Conservation (phyloP, 2,329 filamentous ascomycete genomes). For the Aspergillus carbonarius region DNA sequence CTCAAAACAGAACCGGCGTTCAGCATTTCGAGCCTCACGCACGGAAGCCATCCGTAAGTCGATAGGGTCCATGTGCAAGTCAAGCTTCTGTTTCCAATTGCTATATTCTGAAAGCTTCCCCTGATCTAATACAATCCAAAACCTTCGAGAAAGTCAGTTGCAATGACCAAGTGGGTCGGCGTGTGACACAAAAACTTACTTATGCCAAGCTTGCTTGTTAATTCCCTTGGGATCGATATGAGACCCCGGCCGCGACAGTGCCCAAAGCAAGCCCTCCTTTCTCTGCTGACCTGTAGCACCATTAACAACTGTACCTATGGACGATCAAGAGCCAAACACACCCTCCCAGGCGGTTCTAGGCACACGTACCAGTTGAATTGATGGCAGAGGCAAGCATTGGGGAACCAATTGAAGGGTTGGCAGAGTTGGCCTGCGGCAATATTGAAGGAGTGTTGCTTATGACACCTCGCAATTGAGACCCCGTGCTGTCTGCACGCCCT, state of each 20-base stretch:
- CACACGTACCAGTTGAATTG: conserved; percentile 39
- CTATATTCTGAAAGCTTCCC: conserved; percentile 97
- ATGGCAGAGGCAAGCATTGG: conserved; percentile 23
- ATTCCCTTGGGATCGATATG: conserved; percentile 93
- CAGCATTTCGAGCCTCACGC: conserved; percentile 88
- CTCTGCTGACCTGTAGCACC: conserved; percentile 64
- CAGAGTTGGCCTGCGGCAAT: conserved; percentile 36
- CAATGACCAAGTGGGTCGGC: neutral
- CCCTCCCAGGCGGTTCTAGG: conserved; percentile 18
- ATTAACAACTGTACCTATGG: conserved; percentile 48
- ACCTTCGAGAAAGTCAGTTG: conserved; percentile 54
- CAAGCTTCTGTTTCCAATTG: conserved; percentile 97
- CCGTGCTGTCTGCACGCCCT: conserved; percentile 70
- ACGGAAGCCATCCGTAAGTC: conserved; percentile 97
- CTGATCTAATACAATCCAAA: conserved; percentile 98
- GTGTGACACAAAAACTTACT: conserved; percentile 59
- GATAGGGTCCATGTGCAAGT: conserved; percentile 97
- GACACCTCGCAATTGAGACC: conserved; percentile 62
- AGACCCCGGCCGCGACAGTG: conserved; percentile 84
- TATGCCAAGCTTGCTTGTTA: conserved; percentile 98
- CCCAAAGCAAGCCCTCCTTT: conserved; percentile 95
- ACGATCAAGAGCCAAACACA: neutral
- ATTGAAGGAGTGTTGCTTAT: conserved; percentile 48
- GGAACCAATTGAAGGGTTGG: conserved; percentile 19
- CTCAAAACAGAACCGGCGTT: conserved; percentile 95